Base-by-base conservation (phyloP, 1,284 basidiomycete genomes). In the Pisolithus thermaeus region DNA sequence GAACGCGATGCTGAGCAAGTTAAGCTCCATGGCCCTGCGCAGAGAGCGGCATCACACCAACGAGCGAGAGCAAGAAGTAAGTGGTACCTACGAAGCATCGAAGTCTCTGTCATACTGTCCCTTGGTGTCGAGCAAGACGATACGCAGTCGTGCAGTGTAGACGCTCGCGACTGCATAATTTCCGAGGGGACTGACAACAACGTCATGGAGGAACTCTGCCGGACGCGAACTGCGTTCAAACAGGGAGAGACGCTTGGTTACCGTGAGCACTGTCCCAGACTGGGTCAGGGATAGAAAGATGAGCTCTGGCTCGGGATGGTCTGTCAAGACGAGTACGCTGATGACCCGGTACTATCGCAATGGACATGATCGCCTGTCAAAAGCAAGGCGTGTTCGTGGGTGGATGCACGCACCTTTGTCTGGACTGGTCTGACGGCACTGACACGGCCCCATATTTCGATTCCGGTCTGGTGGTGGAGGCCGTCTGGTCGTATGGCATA, bases 221-320 rank as follows among this genome's bases (percentile, higher is more conserved):
- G 72, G 70, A 14, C 83, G 75, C 36, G 77, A 73, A 47, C 70
- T 71, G 36, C 73, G 75, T 53, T 88, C 84, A 47, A 73, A 71
- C 23, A 90, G 68, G 20, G 76, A 68, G 8, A 81, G 59, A 42
- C 72, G 64, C 47, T 75, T 75, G 22, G 67, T 73, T 8, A 66
- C 61, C 2, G 58, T 63, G 14, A 88, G 66, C 18, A 65, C 61
- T 9, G 67, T 65, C 35, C 70, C 66, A 23, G 68, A 61, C 46
- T 73, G 64, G 7, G 65, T 59, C 58, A 81, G 85, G 7, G 71
- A 62, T 23, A 90, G 68, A 55, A 88, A 72, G 28, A 89, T 64
- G 7, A 88, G 71, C 56, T 81, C 79, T 5, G 86, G 84, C 36
- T 87, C 79, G 2, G 88, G 87, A 58, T 88, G 85, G 55, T 85